Evolutionary conservation across 257 asterid genomes (phyloP), one percentile per base, ranked within the genome.

Genomic region (Oldenlandia corymbosa): DNA sequence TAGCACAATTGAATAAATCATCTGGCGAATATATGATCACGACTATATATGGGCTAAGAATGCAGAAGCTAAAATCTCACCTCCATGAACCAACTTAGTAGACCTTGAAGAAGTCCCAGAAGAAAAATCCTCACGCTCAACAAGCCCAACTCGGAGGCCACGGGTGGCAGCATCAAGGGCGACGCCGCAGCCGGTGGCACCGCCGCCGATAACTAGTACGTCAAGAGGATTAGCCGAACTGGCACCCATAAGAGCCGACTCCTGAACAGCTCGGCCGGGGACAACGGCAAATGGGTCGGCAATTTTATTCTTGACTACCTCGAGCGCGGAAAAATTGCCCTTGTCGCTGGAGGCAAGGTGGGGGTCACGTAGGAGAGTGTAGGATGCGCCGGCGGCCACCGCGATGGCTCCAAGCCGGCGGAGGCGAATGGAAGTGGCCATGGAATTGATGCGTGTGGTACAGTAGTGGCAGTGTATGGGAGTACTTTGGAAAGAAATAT

Each of bases 131-230:
- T 89, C 99, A 0, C 99, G 82, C 79, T 92, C 99, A 26, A 89
- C 97, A 39, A 89, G 93, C 42, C 99, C 97, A 53, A 92, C 96
- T n/a, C 96, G 88, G n/a, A 89, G 97, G 5, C 99, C 99, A 18
- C 99, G 93, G n/a, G 96, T 84, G 64, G 82, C 78, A 71, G 95
- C 96, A 64, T 92, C 99, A 17, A 92, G 90, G 10, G 97, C 99
- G 13, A 75, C 97, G 49, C 98, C 99, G 64, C 91, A 79, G 50
- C 99, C 99, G 39, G 99, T 92, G 14, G 96, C 97, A 24, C 99
- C 99, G 60, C 96, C 99, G 62, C 97, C 99, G 41, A 92, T 71
- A 24, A 92, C 97, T 39, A 92, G 93, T 13, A 92, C 71, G 59
- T 92, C 99, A 51, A 92, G 94, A n/a, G 99, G 99, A 60, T 85